phyloP scores from a whole-genome alignment of 169 alveolate genomes.

The Eimeria zaria region DNA sequence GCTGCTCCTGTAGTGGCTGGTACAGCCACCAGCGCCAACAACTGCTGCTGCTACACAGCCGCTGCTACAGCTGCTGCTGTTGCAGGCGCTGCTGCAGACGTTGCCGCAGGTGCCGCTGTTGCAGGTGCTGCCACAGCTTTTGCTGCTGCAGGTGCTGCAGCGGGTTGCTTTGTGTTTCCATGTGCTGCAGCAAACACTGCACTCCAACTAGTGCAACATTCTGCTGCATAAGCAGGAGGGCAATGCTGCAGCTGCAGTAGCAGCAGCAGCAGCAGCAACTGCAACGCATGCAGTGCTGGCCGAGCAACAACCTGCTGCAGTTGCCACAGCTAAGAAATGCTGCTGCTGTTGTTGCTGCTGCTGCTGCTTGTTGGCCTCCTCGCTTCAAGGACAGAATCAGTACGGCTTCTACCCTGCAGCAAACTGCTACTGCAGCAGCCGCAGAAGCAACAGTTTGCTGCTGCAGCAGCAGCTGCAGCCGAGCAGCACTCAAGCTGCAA shows the following conservation, averaged over 20 bases:
- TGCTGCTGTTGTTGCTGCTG: not conserved
- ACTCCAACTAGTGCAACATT: not conserved
- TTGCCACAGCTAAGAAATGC: not conserved
- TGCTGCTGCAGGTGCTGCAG: too few relatives aligned
- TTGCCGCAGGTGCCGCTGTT: too few relatives aligned
- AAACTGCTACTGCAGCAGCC: not conserved
- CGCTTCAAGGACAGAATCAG: not conserved
- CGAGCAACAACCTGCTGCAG: not conserved
- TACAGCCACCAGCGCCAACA: not conserved
- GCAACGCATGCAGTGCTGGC: not conserved
- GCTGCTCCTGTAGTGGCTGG: not conserved
- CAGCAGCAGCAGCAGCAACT: conserved; percentile 7
- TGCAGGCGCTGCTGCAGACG: not conserved
- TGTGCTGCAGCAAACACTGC: not conserved
- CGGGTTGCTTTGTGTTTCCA: too few relatives aligned
- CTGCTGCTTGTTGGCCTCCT: not conserved
- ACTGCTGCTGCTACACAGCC: too few relatives aligned
- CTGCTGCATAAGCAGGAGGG: not conserved
- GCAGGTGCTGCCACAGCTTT: too few relatives aligned
- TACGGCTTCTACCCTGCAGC: not conserved
- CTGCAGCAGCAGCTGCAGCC: conserved; percentile 1
- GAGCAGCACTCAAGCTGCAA: not conserved
- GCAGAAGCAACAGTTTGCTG: not conserved
- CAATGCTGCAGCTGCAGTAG: not conserved
- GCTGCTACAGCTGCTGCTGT: conserved; percentile 3